Base-by-base conservation (phyloP, 2,329 filamentous ascomycete genomes). In the Trichophyton benhamiae region DNA sequence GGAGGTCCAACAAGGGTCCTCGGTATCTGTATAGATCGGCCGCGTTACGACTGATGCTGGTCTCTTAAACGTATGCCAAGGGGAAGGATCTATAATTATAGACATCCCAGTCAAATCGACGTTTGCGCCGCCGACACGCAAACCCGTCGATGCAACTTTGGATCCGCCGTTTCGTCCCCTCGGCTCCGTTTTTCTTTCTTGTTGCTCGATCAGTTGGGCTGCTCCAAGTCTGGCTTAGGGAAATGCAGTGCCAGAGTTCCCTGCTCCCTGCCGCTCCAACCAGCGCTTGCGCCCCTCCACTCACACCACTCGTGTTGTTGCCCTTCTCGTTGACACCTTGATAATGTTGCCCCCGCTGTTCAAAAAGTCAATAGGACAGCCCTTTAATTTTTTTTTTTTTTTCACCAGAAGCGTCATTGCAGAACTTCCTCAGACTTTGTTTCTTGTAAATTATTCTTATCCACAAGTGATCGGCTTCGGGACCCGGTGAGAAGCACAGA, bases 81-180 rank as follows among this genome's bases (percentile, higher is more conserved):
- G 27, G 25, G 27, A 55, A 27, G 20, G 13, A 55, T 36, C 30
- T 55, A 55, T 55, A 55, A 55, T 55, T 55, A 55, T 27, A 55
- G 11, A 55, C 52, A 55, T 55, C 52, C 52, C 30, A 13, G 52
- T 33, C 27, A 36, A 30, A 36, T 55, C 52, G 52, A 55, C 27
- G 3, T 17, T n/a, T 55, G 52, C 33, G 27, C 30, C 27, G 52
- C 52, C 20, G 27, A 55, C 25, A 55, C 27, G 52, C 52, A 55
- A 55, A 52, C 52, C 52, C 8, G 52, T 36, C 15, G 30, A 36
- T 55, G 27, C 52, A 6, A 53, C 49, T 55, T 36, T 55, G 52
- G 52, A 55, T 55, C 46, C 52, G 52, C 52, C 52, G 46, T 52
- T 55, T 55, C 52, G 52, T 27, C 33, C 22, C 46, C 22, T 55